Base-by-base conservation (phyloP, 2,329 filamentous ascomycete genomes). In the Fusarium sarcochroum region DNA sequence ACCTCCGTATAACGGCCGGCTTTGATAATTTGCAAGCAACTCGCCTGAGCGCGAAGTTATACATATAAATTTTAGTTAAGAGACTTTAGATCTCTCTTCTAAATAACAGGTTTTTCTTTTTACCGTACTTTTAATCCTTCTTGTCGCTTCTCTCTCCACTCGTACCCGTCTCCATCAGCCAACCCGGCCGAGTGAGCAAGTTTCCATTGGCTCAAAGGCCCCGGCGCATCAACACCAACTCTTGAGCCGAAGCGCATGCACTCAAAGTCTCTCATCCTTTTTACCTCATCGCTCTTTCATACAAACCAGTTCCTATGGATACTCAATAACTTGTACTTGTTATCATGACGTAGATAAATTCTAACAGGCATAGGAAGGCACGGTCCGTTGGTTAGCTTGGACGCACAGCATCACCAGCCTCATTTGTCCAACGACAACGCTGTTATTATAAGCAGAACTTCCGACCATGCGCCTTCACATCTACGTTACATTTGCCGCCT, bases 201-300 rank as follows among this genome's bases (percentile, higher is more conserved):
- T 82, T 83, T 83, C 80, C 76, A 83, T 82, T 82, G 80, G 80
- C 65, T 59, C 50, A 59, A 47, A 42, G 40, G 40, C 61, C 63
- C 47, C 58, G 58, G 66, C 59, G 50, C 63, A 60, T 72, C 72
- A 73, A 68, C 69, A 69, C 66, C 68, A 58, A 66, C 67, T 69
- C 61, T 44, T 58, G 44, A 50, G 50, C 46, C 58, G 47, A 57
- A 66, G 65, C 60, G 56, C 49, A 68, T 68, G 59, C 60, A 53
- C 41, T 46, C 58, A 61, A 30, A 52, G 53, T 58, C 41, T 55
- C 35, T 61, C 51, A 35, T 54, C 40, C 44, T 54, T 41, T 56
- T 69, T 51, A n/a, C 44, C 40, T 62, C 55, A 30, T 30, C 27
- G 9, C 27, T 30, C 27, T 51, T 51, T 44, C 42, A 49, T 53